Conservation (phyloP, 2,329 filamentous ascomycete genomes). For the Orbilia brochopaga region DNA sequence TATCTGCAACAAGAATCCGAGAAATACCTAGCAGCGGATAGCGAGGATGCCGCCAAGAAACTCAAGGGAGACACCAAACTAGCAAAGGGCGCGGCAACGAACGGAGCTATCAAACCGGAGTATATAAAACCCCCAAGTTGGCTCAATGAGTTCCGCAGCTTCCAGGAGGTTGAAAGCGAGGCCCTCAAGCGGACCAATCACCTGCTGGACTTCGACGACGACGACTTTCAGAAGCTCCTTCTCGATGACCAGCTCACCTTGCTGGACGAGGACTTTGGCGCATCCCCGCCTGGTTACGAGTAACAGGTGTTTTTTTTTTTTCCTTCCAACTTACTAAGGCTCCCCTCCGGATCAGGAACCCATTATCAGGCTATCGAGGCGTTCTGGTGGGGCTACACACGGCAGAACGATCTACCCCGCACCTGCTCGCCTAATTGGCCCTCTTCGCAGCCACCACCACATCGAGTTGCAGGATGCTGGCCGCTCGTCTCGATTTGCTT, state of each 20-base stretch:
- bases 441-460: constrained; percentile 13
- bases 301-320: constrained; percentile 3
- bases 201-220: constrained; percentile 46
- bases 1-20: constrained; percentile 54
- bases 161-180: constrained; percentile 48
- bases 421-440: constrained; percentile 35
- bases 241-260: constrained; percentile 45
- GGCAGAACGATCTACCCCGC: constrained; percentile 51
- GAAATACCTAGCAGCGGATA: constrained; percentile 46
- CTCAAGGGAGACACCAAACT: constrained; percentile 20
- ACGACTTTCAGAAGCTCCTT: constrained; percentile 48
- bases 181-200: constrained; percentile 33
- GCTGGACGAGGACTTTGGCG: constrained; percentile 36
- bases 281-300: constrained; percentile 39
- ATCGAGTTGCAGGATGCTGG: constrained; percentile 25
- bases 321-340: not conserved
- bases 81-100: constrained; percentile 29
- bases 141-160: constrained; percentile 49
- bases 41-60: constrained; percentile 35
- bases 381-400: constrained; percentile 48
- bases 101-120: constrained; percentile 30
- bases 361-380: constrained; percentile 36
- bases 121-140: constrained; percentile 33
- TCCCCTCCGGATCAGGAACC: constrained; percentile 29
- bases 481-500: constrained; percentile 46